Conservation (phyloP, 2,329 filamentous ascomycete genomes). For the Phaeosphaeria sp. region DNA sequence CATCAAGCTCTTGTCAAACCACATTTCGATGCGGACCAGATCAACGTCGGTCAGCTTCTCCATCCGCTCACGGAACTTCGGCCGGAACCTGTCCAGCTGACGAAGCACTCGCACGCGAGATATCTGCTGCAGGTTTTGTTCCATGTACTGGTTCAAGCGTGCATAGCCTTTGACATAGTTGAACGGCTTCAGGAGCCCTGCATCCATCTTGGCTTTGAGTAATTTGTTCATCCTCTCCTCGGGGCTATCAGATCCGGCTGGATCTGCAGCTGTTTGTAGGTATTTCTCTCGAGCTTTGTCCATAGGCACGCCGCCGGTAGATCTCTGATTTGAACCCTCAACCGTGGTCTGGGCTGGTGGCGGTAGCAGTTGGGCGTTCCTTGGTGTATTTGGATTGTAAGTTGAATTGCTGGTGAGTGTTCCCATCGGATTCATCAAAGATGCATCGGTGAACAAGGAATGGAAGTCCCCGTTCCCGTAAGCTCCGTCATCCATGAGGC, state of each 20-base stretch:
- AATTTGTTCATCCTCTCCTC: conserved; percentile 96
- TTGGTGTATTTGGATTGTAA: conserved; percentile 53
- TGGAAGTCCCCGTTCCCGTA: conserved; percentile 53
- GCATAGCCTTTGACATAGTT: conserved; percentile 98
- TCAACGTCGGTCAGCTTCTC: conserved; percentile 92
- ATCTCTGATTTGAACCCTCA: conserved; percentile 65
- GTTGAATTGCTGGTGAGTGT: conserved; percentile 43
- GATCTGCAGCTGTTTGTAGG: conserved; percentile 96
- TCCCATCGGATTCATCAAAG: conserved; percentile 56
- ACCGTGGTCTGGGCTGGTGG: conserved; percentile 53
- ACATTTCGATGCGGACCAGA: conserved; percentile 95
- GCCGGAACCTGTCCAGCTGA: conserved; percentile 90
- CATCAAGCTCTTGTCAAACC: conserved; percentile 96
- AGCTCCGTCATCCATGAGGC: conserved; percentile 75
- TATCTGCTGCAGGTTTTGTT: conserved; percentile 79
- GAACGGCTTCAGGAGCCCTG: conserved; percentile 92
- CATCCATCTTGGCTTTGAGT: conserved; percentile 93
- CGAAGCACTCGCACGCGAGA: conserved; percentile 91
- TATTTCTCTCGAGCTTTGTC: conserved; percentile 84
- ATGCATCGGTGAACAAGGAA: conserved; percentile 67
- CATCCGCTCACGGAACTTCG: conserved; percentile 95
- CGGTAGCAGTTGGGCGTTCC: conserved; percentile 52
- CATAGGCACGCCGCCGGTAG: conserved; percentile 66
- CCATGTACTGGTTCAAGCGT: conserved; percentile 87
- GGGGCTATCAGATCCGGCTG: conserved; percentile 81